Percentiles rank a stretch among this genome's conserved stretches.
Evolutionary conservation across 192 early-diverging fungal species (phyloP).

Genomic region (Backusella tarrabulga): DNA sequence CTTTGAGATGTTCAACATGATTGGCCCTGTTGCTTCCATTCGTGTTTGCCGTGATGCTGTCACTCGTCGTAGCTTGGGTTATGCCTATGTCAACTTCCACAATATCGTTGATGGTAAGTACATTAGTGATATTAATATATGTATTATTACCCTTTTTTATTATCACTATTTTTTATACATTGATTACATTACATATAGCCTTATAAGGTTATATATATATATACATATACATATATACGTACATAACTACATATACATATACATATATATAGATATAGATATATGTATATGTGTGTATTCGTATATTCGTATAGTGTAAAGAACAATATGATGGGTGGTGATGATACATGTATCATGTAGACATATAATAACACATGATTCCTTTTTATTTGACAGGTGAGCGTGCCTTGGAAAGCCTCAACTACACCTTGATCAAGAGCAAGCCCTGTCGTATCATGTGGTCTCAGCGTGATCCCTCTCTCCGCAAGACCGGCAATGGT

Average conservation of each 20-base stretch:
- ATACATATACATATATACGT: too few relatives aligned
- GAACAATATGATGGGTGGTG: neutral
- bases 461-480: conserved; percentile 96
- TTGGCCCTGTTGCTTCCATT: conserved; percentile 94
- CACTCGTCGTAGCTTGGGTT: conserved; percentile 93
- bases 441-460: conserved; percentile 99
- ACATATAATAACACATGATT: neutral
- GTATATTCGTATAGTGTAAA: neutral
- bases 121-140: neutral
- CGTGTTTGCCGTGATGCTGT: conserved; percentile 98
- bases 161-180: neutral
- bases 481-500: conserved; percentile 87
- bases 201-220: neutral
- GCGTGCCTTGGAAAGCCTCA: conserved; percentile 89
- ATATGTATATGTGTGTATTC: neutral
- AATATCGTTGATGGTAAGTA: conserved; percentile 71
- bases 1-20: conserved; percentile 95
- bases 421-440: conserved; percentile 95
- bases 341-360: neutral
- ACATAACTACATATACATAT: too few relatives aligned
- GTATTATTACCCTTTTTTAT: neutral
- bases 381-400: conserved; percentile 52
- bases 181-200: neutral
- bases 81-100: conserved; percentile 99
- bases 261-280: neutral